These are phyloP conservation scores for Sclerotinia trifoliorum DNA, from an alignment of 2,329 filamentous ascomycete genomes.

Conservation along the genomic window DNA sequence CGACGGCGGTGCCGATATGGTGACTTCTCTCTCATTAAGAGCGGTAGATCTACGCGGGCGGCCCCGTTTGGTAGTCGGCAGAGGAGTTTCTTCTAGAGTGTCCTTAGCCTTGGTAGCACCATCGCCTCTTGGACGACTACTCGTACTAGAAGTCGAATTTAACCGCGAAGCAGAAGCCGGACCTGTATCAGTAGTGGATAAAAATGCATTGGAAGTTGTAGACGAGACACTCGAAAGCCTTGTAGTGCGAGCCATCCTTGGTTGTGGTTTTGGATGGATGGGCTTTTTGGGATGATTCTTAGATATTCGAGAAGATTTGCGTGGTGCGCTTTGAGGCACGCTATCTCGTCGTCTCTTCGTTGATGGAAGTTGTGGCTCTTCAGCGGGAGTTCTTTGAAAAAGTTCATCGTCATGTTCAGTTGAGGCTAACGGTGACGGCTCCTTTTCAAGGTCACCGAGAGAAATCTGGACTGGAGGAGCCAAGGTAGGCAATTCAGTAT, in stretches of 20 bases:
- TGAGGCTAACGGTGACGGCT: not conserved
- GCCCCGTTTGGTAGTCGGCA: slow-evolving; percentile 5
- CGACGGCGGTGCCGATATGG: slow-evolving; percentile 26
- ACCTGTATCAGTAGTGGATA: slow-evolving; percentile 3
- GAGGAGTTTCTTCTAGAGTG: not conserved
- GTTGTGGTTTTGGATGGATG: not conserved
- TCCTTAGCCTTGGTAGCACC: not conserved
- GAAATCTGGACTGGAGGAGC: not conserved
- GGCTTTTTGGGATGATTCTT: not conserved
- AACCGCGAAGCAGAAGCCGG: not conserved
- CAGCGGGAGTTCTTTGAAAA: not conserved
- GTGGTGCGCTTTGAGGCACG: not conserved
- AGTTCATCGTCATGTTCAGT: not conserved
- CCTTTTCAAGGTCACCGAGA: not conserved
- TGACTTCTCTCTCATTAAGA: slow-evolving; percentile 1
- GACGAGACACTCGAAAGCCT: slow-evolving; percentile 7
- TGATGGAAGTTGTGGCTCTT: not conserved
- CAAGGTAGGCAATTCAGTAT: not conserved
- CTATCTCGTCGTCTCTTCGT: not conserved
- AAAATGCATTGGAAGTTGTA: not conserved
- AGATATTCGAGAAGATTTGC: slow-evolving; percentile 17
- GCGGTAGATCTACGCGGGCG: not conserved
- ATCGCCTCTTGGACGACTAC: not conserved
- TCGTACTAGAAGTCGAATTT: not conserved
- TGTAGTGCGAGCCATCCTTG: not conserved